Percentiles rank a stretch among this genome's conserved stretches.
These are phyloP conservation scores for Ceratocystis albifundus DNA, from an alignment of 2,329 filamentous ascomycete genomes.

Conservation along the genomic window DNA sequence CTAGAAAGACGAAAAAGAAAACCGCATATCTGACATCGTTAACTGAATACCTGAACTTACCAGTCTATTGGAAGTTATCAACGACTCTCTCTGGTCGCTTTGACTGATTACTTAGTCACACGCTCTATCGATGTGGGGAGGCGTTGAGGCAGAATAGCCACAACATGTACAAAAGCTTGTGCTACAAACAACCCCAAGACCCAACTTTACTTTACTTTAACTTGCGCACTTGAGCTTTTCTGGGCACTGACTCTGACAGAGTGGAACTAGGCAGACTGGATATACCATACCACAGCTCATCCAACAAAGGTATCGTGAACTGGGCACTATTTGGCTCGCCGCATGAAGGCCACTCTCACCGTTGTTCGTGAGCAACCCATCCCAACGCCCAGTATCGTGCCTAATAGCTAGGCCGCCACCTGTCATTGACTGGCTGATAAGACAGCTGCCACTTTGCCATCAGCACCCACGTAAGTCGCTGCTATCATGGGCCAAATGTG, in stretches of 20 bases:
- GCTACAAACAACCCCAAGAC: background rate
- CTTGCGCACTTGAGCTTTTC: background rate
- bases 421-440: background rate
- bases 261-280: background rate
- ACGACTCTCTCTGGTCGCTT: no score
- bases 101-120: no score
- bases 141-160: background rate
- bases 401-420: background rate
- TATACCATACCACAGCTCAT: background rate
- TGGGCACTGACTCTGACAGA: background rate
- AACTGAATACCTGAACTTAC: no score
- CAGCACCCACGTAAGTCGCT: background rate
- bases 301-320: background rate
- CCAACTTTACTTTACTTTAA: background rate
- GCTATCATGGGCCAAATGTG: background rate
- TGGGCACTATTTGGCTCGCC: background rate
- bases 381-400: background rate
- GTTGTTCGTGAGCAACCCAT: background rate
- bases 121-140: background rate
- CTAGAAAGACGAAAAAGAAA: no score
- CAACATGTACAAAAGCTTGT: background rate
- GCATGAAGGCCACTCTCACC: background rate
- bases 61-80: no score
- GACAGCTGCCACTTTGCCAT: background rate
- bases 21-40: no score